Base-by-base conservation (phyloP, 164 flowering plant genomes). In the Berberis vulgaris region DNA sequence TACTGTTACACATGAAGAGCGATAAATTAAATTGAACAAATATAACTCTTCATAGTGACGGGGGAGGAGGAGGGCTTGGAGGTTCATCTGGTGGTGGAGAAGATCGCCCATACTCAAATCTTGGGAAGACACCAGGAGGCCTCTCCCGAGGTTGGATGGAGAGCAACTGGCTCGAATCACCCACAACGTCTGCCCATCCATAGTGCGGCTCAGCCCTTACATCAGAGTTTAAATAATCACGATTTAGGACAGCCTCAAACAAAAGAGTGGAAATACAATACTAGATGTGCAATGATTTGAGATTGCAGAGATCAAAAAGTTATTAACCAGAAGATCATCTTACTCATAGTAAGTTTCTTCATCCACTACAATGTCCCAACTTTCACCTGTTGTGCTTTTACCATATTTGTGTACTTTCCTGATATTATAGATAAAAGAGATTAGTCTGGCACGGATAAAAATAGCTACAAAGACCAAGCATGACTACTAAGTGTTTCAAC, bases 161-260 rank as follows among this genome's bases (percentile, higher is more conserved):
- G 13, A 93, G 80, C 74, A 93, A 73, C 72, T 90, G 98, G 63
- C 70, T 83, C n/a, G 98, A 93, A 78, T 93, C 84, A 2, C 97
- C 98, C 49, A 93, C 94, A 5, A 90, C 97, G 62, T 93, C 98
- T 1, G 98, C 98, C 98, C 98, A 93, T 70, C 98, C 98, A 60
- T 93, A 93, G 73, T 93, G 98, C 67, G 98, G 98, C 65, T 93
- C 91, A 71, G 92, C 87, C 84, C 98, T 90, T 65, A 65, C 66
- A 71, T 59, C 42, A 57, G 11, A 64, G 69, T 53, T 54, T 4
- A 3, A 46, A 38, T 26, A 26, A 26, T 26, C 26, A 26, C 26
- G 26, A 26, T 26, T 26, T 26, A 26, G 26, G 26, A 26, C 26
- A 26, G 26, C 26, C 26, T 26, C 26, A 26, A 26, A 26, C 26